Conservation (phyloP, 1,284 basidiomycete species). For the Trametes hirsuta region DNA sequence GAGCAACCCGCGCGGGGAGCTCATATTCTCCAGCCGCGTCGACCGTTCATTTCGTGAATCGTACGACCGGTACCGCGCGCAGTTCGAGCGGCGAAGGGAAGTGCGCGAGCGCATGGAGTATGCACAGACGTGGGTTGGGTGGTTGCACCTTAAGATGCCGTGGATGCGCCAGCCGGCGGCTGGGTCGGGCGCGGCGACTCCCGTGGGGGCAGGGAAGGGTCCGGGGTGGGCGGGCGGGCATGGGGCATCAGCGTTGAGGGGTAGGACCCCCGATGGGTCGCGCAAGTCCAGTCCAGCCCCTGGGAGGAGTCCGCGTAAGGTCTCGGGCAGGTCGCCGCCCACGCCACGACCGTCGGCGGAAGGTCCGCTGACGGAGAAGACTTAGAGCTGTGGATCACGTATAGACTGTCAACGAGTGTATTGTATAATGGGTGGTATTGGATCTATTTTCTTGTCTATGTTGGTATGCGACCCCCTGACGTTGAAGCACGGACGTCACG, state of each 20-base stretch:
- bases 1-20: constrained; percentile 90
- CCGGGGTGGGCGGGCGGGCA: not conserved
- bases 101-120: constrained; percentile 57
- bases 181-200: constrained; percentile 19
- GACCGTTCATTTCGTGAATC: constrained; percentile 84
- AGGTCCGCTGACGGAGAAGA: not conserved
- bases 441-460: too few species aligned
- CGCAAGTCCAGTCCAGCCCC: constrained; percentile 47
- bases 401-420: not conserved
- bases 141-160: constrained; percentile 45
- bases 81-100: constrained; percentile 85
- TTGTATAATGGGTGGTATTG: too few species aligned
- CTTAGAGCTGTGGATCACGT: not conserved
- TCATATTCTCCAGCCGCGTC: constrained; percentile 93
- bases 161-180: constrained; percentile 32
- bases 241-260: constrained; percentile 32
- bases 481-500: too few species aligned
- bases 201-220: constrained; percentile 21
- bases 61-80: constrained; percentile 90
- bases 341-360: not conserved
- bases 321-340: constrained; percentile 5
- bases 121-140: constrained; percentile 47
- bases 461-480: too few species aligned
- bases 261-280: constrained; percentile 42
- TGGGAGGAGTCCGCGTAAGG: constrained; percentile 9